Evolutionary conservation across 2,329 filamentous ascomycete species (phyloP), one percentile per base, ranked within the genome.

Genomic region (Clarireedia sp.): DNA sequence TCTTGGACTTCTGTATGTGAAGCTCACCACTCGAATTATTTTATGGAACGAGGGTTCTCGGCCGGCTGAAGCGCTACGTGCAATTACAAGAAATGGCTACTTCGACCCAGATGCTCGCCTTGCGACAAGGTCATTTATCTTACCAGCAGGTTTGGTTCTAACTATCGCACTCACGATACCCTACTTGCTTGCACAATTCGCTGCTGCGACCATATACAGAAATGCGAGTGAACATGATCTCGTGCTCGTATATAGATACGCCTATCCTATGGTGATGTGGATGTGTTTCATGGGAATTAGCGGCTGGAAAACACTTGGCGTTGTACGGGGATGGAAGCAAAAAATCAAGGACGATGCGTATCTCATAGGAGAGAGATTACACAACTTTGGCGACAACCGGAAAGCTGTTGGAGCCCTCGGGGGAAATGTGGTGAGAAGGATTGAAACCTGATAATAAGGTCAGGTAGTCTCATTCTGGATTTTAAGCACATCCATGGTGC

Each of bases 311-410:
- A 67, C 85, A n/a, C 66, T 79, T 8, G 72, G 78, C 46, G 79
- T 89, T 51, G 79, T 94, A 51, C 79, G 81, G 47, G 75, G 82
- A 19, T 97, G 92, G 91, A 83, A 88, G 64, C 78, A 84, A 56
- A 82, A 86, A 56, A 90, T 99, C 47, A 78, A 90, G 40, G 95
- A 99, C 69, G 95, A 99, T 72, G 91, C 95, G 0, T 99, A 99
- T 69, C 75, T 99, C 45, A 94, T 97, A 67, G 94, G 94, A 2
- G 92, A 99, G 73, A 76, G 91, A 57, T 72, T 99, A 66, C 95
- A 99, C 73, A 99, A 99, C 70, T 95, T 96, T 72, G 89, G 90
- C 2, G 85, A 67, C 36, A 37, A 54, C 12, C 60, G 62, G 49
- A 67, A 65, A 51, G 58, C 37, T 41, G 59, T 60, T 9, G 57